Conservation (phyloP, 495 filamentous ascomycete genomes). For the Terfezia claveryi region DNA sequence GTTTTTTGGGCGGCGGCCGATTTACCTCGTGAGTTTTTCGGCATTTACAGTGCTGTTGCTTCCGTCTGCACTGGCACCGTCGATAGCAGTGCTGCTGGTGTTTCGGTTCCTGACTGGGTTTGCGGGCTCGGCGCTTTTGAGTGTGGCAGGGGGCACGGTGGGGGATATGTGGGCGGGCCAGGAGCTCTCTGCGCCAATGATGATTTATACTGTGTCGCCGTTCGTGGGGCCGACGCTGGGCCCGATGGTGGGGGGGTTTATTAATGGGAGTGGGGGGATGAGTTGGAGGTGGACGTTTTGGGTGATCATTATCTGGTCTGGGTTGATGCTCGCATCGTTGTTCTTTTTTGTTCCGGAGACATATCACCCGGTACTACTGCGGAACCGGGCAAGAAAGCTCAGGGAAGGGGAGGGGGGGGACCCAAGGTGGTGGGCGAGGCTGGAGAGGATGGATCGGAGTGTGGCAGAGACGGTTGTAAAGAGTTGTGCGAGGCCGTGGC, state of each 20-base stretch:
- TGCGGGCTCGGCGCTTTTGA: slow-evolving; percentile 68
- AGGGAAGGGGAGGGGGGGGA: slow-evolving; percentile 53
- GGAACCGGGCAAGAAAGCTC: slow-evolving; percentile 46
- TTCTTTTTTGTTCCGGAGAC: slow-evolving; percentile 70
- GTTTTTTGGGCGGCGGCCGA: slow-evolving; percentile 73
- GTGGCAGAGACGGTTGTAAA: slow-evolving; percentile 45
- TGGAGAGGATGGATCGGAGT: slow-evolving; percentile 54
- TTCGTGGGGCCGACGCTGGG: slow-evolving; percentile 43
- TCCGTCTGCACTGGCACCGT: slow-evolving; percentile 66
- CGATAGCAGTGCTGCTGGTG: slow-evolving; percentile 63
- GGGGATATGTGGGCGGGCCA: slow-evolving; percentile 66
- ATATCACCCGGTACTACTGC: slow-evolving; percentile 53
- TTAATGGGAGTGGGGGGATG: slow-evolving; percentile 43
- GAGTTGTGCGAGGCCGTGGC: slow-evolving; percentile 57
- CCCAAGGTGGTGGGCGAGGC: slow-evolving; percentile 51
- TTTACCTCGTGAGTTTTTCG: slow-evolving; percentile 58
- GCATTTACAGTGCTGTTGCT: slow-evolving; percentile 72
- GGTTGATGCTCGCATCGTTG: slow-evolving; percentile 36
- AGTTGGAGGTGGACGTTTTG: slow-evolving; percentile 92
- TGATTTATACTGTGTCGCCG: slow-evolving; percentile 60
- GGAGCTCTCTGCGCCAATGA: slow-evolving; percentile 49
- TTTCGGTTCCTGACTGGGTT: slow-evolving; percentile 70
- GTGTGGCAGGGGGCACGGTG: slow-evolving; percentile 75
- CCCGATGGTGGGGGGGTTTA: slow-evolving; percentile 43
- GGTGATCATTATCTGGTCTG: slow-evolving; percentile 63